These are phyloP conservation scores for Fusarium sp. DNA, from an alignment of 2,329 filamentous ascomycete species.

Conservation along the genomic window DNA sequence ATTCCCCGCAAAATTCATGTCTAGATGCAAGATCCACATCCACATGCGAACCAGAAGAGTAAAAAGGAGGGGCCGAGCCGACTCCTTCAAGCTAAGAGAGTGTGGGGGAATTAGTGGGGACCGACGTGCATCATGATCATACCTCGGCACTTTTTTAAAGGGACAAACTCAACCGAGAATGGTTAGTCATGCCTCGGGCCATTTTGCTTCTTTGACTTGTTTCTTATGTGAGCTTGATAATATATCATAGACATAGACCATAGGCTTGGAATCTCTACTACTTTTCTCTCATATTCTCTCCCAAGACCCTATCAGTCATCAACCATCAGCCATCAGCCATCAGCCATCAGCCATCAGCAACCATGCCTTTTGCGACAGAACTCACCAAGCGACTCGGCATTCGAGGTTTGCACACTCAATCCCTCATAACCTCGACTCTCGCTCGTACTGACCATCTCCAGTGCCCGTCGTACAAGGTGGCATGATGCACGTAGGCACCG, in stretches of 20 bases:
- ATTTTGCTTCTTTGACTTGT: neutral
- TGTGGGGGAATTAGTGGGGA: slow-evolving; percentile 10
- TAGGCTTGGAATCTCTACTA: neutral
- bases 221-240: neutral
- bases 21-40: neutral
- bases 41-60: slow-evolving; percentile 29
- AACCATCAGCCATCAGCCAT: neutral
- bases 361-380: slow-evolving; percentile 67
- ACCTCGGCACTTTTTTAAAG: slow-evolving; percentile 33
- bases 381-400: slow-evolving; percentile 68
- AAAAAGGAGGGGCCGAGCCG: slow-evolving; percentile 28
- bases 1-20: slow-evolving; percentile 9
- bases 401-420: slow-evolving; percentile 48
- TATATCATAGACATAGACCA: neutral
- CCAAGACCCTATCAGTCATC: too few species aligned
- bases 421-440: neutral
- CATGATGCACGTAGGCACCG: slow-evolving; percentile 88
- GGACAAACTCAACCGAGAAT: slow-evolving; percentile 1
- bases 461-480: slow-evolving; percentile 86
- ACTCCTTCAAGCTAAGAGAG: neutral
- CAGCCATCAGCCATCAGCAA: slow-evolving; percentile 25
- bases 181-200: slow-evolving; percentile 23
- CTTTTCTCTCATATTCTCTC: too few species aligned
- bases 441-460: slow-evolving; percentile 46
- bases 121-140: slow-evolving; percentile 11